Percentiles rank a stretch among this genome's conserved stretches.
phyloP scores from a whole-genome alignment of 345 rosid genomes.

The Dipteronia sinensis region DNA sequence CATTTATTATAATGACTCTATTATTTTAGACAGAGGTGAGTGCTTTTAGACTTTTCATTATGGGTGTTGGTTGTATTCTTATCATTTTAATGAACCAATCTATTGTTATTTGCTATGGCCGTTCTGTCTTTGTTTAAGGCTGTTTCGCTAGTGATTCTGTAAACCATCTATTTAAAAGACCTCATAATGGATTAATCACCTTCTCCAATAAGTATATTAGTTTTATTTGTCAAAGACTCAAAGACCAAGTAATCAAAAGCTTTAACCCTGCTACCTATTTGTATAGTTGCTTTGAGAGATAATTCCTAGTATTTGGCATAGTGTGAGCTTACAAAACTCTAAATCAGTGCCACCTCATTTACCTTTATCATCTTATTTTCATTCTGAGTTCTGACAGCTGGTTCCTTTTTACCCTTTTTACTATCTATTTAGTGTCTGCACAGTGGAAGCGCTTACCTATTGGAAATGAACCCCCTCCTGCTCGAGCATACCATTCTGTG shows the following conservation, averaged over 20 bases:
- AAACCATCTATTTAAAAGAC: background rate
- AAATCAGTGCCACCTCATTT: background rate
- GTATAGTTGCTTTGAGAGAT: background rate
- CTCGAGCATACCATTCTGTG: constrained; percentile 94
- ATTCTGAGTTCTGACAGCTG: background rate
- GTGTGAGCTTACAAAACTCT: constrained; percentile 12
- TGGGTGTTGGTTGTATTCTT: background rate
- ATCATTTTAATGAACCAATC: constrained; percentile 1
- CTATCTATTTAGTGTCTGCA: constrained; percentile 63
- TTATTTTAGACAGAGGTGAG: constrained; percentile 88
- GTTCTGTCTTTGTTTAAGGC: background rate
- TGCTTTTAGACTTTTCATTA: constrained; percentile 22
- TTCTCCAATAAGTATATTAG: background rate
- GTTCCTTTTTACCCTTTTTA: constrained; percentile 8
- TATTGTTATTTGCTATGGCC: background rate
- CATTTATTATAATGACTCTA: constrained; percentile 83
- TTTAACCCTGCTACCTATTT: background rate
- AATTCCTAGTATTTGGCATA: background rate
- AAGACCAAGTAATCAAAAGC: background rate
- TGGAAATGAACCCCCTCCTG: constrained; percentile 78
- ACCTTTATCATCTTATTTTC: constrained; percentile 13
- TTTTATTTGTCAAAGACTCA: background rate
- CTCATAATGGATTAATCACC: background rate
- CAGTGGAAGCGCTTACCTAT: constrained; percentile 85
- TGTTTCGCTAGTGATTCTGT: background rate